A percentile compares a stretch with the other conserved stretches of the same genome.
phyloP scores from a whole-genome alignment of 2,329 filamentous ascomycete genomes.

The Akanthomyces uredinophilus region DNA sequence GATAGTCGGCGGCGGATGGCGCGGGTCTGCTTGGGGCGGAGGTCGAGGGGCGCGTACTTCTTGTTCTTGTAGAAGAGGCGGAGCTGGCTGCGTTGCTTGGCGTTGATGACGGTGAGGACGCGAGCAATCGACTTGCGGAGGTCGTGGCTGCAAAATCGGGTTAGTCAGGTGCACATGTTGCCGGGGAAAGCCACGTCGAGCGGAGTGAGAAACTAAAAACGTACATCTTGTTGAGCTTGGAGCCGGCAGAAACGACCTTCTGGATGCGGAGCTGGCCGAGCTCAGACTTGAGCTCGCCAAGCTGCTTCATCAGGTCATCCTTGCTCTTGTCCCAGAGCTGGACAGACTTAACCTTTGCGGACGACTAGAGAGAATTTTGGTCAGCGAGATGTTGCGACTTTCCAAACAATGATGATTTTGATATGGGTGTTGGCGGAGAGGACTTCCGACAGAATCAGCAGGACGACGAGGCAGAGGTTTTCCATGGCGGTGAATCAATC shows the following conservation, averaged over 20 bases:
- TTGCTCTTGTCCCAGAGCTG: slow-evolving; percentile 99
- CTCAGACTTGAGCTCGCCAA: slow-evolving; percentile 93
- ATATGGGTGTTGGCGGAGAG: background rate
- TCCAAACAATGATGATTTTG: background rate
- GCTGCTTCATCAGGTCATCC: slow-evolving; percentile 94
- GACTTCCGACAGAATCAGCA: background rate
- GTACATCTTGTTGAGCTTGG: slow-evolving; percentile 98
- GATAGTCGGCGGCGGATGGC: slow-evolving; percentile 94
- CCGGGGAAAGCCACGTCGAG: background rate
- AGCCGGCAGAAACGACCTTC: slow-evolving; percentile 93
- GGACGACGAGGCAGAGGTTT: background rate
- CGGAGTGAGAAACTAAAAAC: slow-evolving; percentile 26
- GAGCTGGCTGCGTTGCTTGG: slow-evolving; percentile 97
- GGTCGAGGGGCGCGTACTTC: slow-evolving; percentile 98
- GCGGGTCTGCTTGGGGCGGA: slow-evolving; percentile 96
- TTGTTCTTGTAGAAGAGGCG: slow-evolving; percentile 99
- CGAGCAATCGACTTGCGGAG: slow-evolving; percentile 99
- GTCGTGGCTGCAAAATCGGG: slow-evolving; percentile 71
- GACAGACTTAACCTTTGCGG: slow-evolving; percentile 81
- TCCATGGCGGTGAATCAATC: background rate
- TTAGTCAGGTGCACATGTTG: background rate
- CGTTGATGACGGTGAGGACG: slow-evolving; percentile 98
- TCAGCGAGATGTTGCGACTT: background rate
- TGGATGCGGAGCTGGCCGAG: slow-evolving; percentile 94
- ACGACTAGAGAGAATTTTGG: slow-evolving; percentile 32